Percentiles rank a stretch among this genome's conserved stretches.
Conservation (phyloP, 2,329 filamentous ascomycete genomes). For the Sphaerulina populicola region DNA sequence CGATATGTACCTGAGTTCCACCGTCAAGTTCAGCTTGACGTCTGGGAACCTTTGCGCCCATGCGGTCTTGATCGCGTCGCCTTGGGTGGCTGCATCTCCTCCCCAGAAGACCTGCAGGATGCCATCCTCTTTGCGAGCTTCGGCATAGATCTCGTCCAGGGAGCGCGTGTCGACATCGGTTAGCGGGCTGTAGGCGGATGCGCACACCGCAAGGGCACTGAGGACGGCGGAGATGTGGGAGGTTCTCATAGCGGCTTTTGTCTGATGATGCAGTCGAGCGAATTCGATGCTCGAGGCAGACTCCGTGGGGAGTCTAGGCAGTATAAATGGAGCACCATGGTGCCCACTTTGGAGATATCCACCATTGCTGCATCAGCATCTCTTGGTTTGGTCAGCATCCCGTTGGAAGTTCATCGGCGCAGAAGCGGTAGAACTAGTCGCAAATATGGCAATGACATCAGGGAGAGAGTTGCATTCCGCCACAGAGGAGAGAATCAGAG, state of each 20-base stretch:
- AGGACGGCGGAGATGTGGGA: background rate
- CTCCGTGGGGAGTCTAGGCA: background rate
- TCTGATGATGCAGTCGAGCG: background rate
- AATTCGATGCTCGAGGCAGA: background rate
- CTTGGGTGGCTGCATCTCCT: slow-evolving; percentile 27
- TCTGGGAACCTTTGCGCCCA: slow-evolving; percentile 45
- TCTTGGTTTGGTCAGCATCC: background rate
- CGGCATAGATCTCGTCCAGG: slow-evolving; percentile 45
- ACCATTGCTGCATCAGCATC: background rate
- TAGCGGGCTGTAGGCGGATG: slow-evolving; percentile 4
- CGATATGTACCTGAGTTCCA: slow-evolving; percentile 35
- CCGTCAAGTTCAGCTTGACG: slow-evolving; percentile 47
- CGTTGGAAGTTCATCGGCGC: background rate
- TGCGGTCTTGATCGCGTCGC: slow-evolving; percentile 35
- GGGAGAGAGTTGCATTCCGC: too few species aligned
- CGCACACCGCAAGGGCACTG: background rate
- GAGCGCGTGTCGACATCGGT: slow-evolving; percentile 38
- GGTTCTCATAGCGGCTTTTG: background rate
- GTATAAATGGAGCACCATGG: background rate
- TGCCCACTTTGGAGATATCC: background rate
- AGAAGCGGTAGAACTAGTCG: too few species aligned
- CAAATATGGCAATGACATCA: too few species aligned
- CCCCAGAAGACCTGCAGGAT: slow-evolving; percentile 43
- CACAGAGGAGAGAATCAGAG: too few species aligned
- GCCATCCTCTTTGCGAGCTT: slow-evolving; percentile 43